Base-by-base conservation (phyloP, 306 rosid genomes). In the Medicago lupulina region DNA sequence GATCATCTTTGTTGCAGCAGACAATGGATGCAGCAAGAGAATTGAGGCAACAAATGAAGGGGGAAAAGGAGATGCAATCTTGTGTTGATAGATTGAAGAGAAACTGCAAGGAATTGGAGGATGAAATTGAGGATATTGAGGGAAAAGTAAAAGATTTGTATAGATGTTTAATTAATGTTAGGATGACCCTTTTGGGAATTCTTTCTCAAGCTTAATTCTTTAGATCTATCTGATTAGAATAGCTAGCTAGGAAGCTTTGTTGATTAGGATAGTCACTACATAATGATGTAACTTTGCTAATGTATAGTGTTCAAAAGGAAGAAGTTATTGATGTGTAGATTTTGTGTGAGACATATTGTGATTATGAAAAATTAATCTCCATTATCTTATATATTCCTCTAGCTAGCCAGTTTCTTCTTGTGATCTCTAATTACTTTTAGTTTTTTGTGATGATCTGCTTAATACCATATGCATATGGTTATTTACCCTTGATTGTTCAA, bases 151-250 rank as follows among this genome's bases (percentile, higher is more conserved):
- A 86, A 28, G 82, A 15, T 63, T 41, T 86, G 86, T 86, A 84
- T 73, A 86, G 59, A 79, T 57, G 44, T 77, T 79, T 86, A 76
- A 84, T 86, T 81, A 57, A 86, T 79, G 67, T 86, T 76, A 81
- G 87, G 78, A 76, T 86, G 88, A 78, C 14, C 50, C 80, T 83
- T 67, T n/a, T 86, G 83, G 87, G 88, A 70, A 84, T 86, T 53
- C 73, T 86, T 73, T 86, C 90, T 7, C 84, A 83, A 2, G 81
- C 79, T n/a, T 71, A 40, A 68, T 41, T 54, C 34, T 50, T 64
- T 43, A 40, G 44, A 72, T 71, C 40, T 53, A 1, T 4, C 1
- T 23, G 9, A 60, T 40, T 79, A 70, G 78, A 71, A 17, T 67
- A 57, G 67, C 1, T 72, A 55, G 68, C 21, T 55, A 57, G 76